Percentiles rank a stretch among this genome's conserved stretches.
Conservation (phyloP, 1,284 basidiomycete genomes). For the Flammula alnicola region DNA sequence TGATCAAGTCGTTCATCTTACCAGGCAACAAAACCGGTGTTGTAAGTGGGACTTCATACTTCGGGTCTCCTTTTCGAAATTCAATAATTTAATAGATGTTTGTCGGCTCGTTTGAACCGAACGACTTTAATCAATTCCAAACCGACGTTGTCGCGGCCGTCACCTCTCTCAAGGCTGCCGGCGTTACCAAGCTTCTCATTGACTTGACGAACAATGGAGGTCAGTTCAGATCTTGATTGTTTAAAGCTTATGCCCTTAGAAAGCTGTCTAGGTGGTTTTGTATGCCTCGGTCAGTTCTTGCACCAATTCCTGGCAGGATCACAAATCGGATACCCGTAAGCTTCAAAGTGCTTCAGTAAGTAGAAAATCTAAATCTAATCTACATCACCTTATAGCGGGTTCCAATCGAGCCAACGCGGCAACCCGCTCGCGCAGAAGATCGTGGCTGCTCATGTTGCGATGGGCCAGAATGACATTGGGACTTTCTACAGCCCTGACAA, state of each 20-base stretch:
- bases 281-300: conserved; percentile 65
- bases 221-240: no score
- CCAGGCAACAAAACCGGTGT: conserved; percentile 65
- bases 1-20: conserved; percentile 63
- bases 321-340: conserved; percentile 55
- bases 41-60: conserved; percentile 48
- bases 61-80: no score
- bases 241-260: no score
- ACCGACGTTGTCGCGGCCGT: conserved; percentile 53
- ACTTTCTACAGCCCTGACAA: conserved; percentile 55
- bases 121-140: conserved; percentile 57
- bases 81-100: no score
- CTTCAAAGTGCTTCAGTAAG: neutral
- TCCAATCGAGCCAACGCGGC: conserved; percentile 55
- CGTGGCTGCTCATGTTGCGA: conserved; percentile 51
- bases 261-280: conserved; percentile 60
- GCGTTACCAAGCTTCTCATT: conserved; percentile 56
- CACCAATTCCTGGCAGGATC: conserved; percentile 59
- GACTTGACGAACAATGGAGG: conserved; percentile 69
- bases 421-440: conserved; percentile 63
- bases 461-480: conserved; percentile 40
- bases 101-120: conserved; percentile 59
- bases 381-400: conserved; percentile 44
- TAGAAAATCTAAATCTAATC: neutral
- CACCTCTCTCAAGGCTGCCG: conserved; percentile 48